phyloP scores from a whole-genome alignment of 306 rosid species.

The Potentilla sterilis region DNA sequence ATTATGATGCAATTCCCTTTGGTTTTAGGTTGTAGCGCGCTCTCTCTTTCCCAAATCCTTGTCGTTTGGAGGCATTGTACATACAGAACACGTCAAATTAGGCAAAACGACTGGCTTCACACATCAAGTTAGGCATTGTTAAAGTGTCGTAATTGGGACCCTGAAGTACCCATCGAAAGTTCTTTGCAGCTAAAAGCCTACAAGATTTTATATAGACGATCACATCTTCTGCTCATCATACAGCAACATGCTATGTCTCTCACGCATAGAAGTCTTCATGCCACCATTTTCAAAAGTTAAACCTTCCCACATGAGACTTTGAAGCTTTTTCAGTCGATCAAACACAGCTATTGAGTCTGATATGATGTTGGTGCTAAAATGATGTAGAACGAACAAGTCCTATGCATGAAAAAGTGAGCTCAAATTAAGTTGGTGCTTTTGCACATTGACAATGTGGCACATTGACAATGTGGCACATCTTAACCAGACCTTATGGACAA shows the following conservation, averaged over 20 bases:
- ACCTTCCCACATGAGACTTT: slow-evolving; percentile 21
- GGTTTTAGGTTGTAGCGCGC: no score
- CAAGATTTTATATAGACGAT: not conserved
- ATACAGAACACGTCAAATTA: slow-evolving; percentile 34
- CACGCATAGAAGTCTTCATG: slow-evolving; percentile 18
- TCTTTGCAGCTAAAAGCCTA: not conserved
- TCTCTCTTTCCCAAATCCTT: slow-evolving; percentile 12
- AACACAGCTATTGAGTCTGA: slow-evolving; percentile 23
- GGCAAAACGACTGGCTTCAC: slow-evolving; percentile 32
- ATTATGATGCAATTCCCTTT: not conserved
- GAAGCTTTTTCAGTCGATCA: slow-evolving; percentile 29
- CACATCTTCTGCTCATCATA: slow-evolving; percentile 21
- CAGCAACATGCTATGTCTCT: slow-evolving; percentile 18
- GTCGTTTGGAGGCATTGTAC: slow-evolving; percentile 41
- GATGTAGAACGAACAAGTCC: slow-evolving; percentile 13
- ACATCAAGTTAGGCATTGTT: not conserved
- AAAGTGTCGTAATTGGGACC: slow-evolving; percentile 22
- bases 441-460: not conserved
- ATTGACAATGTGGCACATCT: slow-evolving; percentile 19
- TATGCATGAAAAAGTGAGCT: slow-evolving; percentile 18
- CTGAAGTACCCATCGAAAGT: slow-evolving; percentile 16
- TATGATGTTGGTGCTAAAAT: slow-evolving; percentile 23
- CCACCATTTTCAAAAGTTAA: slow-evolving; percentile 24
- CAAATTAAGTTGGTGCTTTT: slow-evolving; percentile 22
- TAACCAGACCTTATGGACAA: slow-evolving; percentile 22